Percentiles rank a stretch among this genome's conserved stretches.
Evolutionary conservation across 306 rosid genomes (phyloP).

Genomic region (Fagus crenata): DNA sequence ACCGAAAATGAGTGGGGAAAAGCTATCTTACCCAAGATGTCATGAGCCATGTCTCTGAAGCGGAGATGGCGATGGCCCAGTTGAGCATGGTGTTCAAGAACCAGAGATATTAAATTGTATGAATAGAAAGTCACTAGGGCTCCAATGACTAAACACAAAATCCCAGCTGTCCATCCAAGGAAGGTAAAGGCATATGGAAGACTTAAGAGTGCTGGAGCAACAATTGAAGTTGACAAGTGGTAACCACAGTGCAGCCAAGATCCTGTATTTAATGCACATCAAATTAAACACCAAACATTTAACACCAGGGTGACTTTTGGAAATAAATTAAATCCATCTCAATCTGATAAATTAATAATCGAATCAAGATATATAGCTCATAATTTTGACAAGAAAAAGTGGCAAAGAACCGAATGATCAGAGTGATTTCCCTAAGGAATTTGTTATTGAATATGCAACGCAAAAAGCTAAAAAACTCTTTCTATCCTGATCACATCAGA

Average conservation of each 20-base stretch:
- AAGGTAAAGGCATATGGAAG: conserved; percentile 75
- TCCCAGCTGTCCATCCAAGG: conserved; percentile 79
- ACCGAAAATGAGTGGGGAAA: not conserved
- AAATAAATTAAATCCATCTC: not conserved
- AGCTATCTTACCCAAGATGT: conserved; percentile 55
- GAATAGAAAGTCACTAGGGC: conserved; percentile 76
- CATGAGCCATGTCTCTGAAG: conserved; percentile 78
- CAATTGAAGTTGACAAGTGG: conserved; percentile 84
- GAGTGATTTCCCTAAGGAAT: too few relatives aligned
- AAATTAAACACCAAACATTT: not conserved
- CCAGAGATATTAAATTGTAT: conserved; percentile 67
- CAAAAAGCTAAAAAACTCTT: too few relatives aligned
- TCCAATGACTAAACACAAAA: conserved; percentile 52
- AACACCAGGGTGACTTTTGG: too few relatives aligned
- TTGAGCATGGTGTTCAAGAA: conserved; percentile 72
- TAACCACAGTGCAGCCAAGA: conserved; percentile 87
- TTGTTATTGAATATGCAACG: too few relatives aligned
- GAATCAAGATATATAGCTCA: too few relatives aligned
- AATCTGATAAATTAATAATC: too few relatives aligned
- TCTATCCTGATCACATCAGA: too few relatives aligned
- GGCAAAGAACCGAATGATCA: too few relatives aligned
- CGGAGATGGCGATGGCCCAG: conserved; percentile 78
- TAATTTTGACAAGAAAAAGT: too few relatives aligned
- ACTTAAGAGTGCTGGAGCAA: conserved; percentile 76
- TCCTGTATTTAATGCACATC: conserved; percentile 34